Evolutionary conservation across 2,329 filamentous ascomycete genomes (phyloP).

Genomic region (Trichophyton simii): DNA sequence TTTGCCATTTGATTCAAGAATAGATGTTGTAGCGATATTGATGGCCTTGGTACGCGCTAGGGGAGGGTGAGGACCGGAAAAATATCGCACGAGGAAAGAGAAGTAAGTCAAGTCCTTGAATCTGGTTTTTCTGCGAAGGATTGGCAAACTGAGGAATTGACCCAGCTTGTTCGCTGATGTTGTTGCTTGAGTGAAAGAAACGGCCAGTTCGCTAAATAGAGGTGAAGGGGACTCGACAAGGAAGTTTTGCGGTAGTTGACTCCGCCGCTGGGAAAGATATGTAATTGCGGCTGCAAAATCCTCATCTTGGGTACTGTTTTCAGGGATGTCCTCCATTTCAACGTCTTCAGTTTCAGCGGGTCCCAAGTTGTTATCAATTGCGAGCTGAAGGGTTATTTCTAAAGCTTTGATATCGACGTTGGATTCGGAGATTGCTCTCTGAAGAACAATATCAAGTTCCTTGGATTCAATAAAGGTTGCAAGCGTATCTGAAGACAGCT

Average conservation of each 20-base stretch:
- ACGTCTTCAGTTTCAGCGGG: slow-evolving; percentile 42
- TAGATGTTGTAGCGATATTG: slow-evolving; percentile 46
- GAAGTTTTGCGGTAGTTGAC: slow-evolving; percentile 26
- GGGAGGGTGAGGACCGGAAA: slow-evolving; percentile 58
- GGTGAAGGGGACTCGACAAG: slow-evolving; percentile 23
- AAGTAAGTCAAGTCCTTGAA: slow-evolving; percentile 54
- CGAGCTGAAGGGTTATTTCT: slow-evolving; percentile 61
- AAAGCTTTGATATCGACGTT: slow-evolving; percentile 61
- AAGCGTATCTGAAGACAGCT: slow-evolving; percentile 53
- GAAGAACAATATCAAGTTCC: slow-evolving; percentile 50
- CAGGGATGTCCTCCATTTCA: slow-evolving; percentile 36
- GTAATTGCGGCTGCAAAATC: slow-evolving; percentile 24
- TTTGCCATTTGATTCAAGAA: slow-evolving; percentile 40
- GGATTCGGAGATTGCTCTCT: slow-evolving; percentile 52
- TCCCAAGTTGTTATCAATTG: slow-evolving; percentile 48
- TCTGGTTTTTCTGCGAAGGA: slow-evolving; percentile 32
- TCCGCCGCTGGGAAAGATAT: slow-evolving; percentile 19
- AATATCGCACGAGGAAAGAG: slow-evolving; percentile 63
- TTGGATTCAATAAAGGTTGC: slow-evolving; percentile 52
- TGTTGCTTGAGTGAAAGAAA: slow-evolving; percentile 26
- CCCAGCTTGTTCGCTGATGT: slow-evolving; percentile 22
- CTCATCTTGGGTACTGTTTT: slow-evolving; percentile 19
- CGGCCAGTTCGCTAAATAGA: slow-evolving; percentile 28
- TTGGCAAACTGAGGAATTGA: slow-evolving; percentile 26
- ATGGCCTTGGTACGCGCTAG: slow-evolving; percentile 58